Evolutionary conservation across 2,329 filamentous ascomycete genomes (phyloP).

Genomic region (Botryotinia narcissicola): DNA sequence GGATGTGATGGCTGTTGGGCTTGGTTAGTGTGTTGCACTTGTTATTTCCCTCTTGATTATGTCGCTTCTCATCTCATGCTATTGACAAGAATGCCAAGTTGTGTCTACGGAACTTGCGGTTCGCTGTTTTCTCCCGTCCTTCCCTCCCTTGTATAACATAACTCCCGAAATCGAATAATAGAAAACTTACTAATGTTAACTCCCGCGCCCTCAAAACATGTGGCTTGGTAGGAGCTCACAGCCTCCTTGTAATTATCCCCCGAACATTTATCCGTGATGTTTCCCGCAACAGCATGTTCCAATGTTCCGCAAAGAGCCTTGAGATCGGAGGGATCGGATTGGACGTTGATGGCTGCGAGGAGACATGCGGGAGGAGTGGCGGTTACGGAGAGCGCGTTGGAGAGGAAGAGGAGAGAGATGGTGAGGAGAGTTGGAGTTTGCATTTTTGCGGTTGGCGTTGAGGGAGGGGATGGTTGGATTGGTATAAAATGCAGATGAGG

Average conservation of each 20-base stretch:
- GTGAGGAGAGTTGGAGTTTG: constrained; percentile 30
- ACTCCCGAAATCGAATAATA: neutral
- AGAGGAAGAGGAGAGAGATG: constrained; percentile 26
- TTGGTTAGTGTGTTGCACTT: neutral
- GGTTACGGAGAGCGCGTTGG: constrained; percentile 23
- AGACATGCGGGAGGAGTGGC: constrained; percentile 35
- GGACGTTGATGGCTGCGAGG: constrained; percentile 26
- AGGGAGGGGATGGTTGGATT: neutral
- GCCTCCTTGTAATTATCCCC: neutral
- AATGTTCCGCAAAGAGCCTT: constrained; percentile 21
- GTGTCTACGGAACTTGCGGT: too few species aligned
- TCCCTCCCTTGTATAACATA: neutral
- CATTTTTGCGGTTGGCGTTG: constrained; percentile 25
- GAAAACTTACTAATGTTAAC: constrained; percentile 17
- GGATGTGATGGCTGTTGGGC: neutral
- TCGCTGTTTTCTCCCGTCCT: too few species aligned
- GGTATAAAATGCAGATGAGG: neutral
- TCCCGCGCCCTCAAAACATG: constrained; percentile 17
- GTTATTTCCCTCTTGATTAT: neutral
- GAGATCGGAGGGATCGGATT: constrained; percentile 23
- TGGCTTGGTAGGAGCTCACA: constrained; percentile 19
- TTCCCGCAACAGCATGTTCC: constrained; percentile 17
- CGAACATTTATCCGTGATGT: constrained; percentile 22
- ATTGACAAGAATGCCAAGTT: too few species aligned
- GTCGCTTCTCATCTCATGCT: too few species aligned